Base-by-base conservation (phyloP, 2,329 filamentous ascomycete genomes). In the Xylariales sp. region DNA sequence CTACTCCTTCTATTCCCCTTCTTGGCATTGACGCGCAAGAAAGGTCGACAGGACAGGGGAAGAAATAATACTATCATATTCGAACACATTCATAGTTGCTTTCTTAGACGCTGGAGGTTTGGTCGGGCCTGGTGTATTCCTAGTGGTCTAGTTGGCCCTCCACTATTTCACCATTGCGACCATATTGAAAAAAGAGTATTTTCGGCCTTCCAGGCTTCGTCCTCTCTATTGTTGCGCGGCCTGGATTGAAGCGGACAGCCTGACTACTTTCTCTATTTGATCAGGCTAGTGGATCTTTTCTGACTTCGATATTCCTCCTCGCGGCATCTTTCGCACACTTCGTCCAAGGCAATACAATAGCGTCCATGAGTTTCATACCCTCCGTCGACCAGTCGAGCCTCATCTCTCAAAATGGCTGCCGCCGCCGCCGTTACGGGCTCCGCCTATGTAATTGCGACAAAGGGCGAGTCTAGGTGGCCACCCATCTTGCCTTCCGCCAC, bases 351-450 rank as follows among this genome's bases (percentile, higher is more conserved):
- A 62, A 71, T 52, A 70, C 68, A 60, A 64, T 74, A 82, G 83
- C 81, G 81, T 83, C 83, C 84, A 88, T 88, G 86, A 82, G 82
- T 85, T 78, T 81, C 79, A 81, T 78, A 79, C 75, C 78, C 72
- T 73, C 72, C 73, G 75, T 78, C 78, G 75, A 81, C 74, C 75
- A 76, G 73, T 82, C 78, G 78, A 84, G 81, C 78, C 81, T 78
- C 74, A 79, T 81, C 79, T 81, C 78, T 78, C 83, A 85, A 75
- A 78, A 88, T 88, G 86, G 85, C 86, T 79, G 79, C 84, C n/a
- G 34, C 23, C 78, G 82, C 81, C 80, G 80, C 81, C 73, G 80
- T 86, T 80, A 76, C 83, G 78, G 77, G 78, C 70, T 80, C 79
- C 73, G 54, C 45, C 61, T 80, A 77, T 78, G 80, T 77, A 77